Conservation (phyloP, 345 rosid species). For the Boechera retrofracta region DNA sequence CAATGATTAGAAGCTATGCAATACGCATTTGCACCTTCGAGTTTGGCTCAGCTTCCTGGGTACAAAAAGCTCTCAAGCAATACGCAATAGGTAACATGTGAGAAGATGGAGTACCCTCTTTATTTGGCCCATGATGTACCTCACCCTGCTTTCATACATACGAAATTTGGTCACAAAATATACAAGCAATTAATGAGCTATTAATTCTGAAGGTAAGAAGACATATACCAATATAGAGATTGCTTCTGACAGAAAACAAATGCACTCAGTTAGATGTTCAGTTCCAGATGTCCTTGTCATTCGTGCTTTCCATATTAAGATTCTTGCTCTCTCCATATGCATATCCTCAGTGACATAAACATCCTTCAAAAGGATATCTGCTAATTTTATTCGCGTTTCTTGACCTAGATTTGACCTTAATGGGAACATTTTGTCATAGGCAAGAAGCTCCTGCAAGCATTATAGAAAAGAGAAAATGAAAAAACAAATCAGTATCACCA, state of each 20-base stretch:
- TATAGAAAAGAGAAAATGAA: constrained; percentile 24
- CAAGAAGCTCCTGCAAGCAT: constrained; percentile 71
- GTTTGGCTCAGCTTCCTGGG: constrained; percentile 74
- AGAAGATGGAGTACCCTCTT: constrained; percentile 39
- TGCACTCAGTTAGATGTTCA: constrained; percentile 60
- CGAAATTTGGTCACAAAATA: constrained; percentile 30
- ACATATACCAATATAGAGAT: constrained; percentile 60
- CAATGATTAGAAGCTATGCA: constrained; percentile 44
- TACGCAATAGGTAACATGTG: constrained; percentile 71
- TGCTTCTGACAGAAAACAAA: constrained; percentile 71
- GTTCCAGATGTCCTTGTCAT: constrained; percentile 57
- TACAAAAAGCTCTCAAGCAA: constrained; percentile 74
- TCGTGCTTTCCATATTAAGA: constrained; percentile 69
- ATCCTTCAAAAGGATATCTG: constrained; percentile 62
- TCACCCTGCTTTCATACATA: constrained; percentile 50
- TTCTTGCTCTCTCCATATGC: constrained; percentile 57
- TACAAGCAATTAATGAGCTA: constrained; percentile 10
- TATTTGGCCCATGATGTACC: constrained; percentile 30
- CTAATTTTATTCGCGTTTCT: constrained; percentile 57
- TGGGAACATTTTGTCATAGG: constrained; percentile 61
- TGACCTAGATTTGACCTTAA: constrained; percentile 61
- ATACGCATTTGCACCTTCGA: constrained; percentile 68
- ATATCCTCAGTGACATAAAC: constrained; percentile 48
- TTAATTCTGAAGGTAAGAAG: constrained; percentile 11
- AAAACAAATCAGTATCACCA: constrained; percentile 21